phyloP scores from a whole-genome alignment of 2,329 filamentous ascomycete species.

The Calycina marina region DNA sequence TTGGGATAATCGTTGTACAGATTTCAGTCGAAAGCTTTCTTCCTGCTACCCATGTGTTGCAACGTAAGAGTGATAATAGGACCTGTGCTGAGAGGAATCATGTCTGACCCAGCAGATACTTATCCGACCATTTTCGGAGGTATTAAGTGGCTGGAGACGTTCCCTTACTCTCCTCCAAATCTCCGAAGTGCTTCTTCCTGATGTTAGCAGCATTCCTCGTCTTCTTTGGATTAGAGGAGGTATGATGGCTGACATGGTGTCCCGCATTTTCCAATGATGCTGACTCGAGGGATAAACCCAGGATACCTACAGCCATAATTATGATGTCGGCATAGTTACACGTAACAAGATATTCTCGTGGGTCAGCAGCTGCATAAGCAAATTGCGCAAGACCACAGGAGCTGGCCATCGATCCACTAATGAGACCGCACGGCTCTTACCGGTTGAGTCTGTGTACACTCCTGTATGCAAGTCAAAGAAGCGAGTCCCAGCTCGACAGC shows the following conservation, averaged over 20 bases:
- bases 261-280: too few relatives aligned
- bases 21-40: conserved; percentile 28
- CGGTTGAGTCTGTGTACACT: too few relatives aligned
- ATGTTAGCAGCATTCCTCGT: conserved; percentile 21
- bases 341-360: conserved; percentile 11
- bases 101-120: conserved; percentile 28
- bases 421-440: too few relatives aligned
- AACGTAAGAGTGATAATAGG: conserved; percentile 37
- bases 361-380: conserved; percentile 7
- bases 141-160: conserved; percentile 27
- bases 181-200: conserved; percentile 25
- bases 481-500: conserved; percentile 28
- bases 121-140: conserved; percentile 26
- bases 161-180: conserved; percentile 31
- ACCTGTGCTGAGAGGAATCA: conserved; percentile 28
- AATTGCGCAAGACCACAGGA: neutral
- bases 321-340: conserved; percentile 18
- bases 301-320: conserved; percentile 20
- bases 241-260: too few relatives aligned
- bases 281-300: conserved; percentile 23
- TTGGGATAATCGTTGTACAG: conserved; percentile 7
- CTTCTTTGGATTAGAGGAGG: conserved; percentile 23
- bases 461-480: conserved; percentile 17
- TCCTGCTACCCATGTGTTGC: conserved; percentile 46
- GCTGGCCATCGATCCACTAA: too few relatives aligned